Evolutionary conservation across 140 eudicot genomes (phyloP).

Genomic region (Bidens hawaiensis): DNA sequence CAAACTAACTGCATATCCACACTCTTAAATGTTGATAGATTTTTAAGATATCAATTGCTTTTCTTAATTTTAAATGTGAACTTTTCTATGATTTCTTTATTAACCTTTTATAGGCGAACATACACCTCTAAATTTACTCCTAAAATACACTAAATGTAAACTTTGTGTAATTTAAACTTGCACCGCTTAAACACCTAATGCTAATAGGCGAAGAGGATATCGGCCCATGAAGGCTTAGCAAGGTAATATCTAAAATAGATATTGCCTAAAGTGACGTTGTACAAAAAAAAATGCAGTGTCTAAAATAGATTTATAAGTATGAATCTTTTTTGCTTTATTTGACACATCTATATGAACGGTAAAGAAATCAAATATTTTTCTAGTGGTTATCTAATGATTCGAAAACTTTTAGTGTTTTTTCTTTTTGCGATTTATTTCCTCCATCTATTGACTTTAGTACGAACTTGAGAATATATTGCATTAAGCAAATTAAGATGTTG

Average conservation of each 20-base stretch:
- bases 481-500: conserved; percentile 2
- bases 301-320: neutral
- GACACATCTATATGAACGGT: conserved; percentile 10
- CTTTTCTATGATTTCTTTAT: neutral
- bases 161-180: no score
- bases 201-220: no score
- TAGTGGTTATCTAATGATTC: neutral
- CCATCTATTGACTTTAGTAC: conserved; percentile 3
- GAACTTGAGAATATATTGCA: conserved; percentile 4
- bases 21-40: neutral
- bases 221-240: neutral
- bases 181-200: no score
- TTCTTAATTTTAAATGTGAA: neutral
- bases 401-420: neutral
- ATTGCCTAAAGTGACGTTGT: no score
- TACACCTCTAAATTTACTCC: no score
- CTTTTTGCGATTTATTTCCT: neutral
- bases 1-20: neutral
- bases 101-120: neutral
- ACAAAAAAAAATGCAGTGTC: neutral
- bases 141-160: no score
- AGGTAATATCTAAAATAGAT: neutral
- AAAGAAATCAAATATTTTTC: neutral
- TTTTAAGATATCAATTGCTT: neutral
- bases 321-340: conserved; percentile 3